Conservation (phyloP, 805 yeast species). For the Suhomyces kilbournensis region DNA sequence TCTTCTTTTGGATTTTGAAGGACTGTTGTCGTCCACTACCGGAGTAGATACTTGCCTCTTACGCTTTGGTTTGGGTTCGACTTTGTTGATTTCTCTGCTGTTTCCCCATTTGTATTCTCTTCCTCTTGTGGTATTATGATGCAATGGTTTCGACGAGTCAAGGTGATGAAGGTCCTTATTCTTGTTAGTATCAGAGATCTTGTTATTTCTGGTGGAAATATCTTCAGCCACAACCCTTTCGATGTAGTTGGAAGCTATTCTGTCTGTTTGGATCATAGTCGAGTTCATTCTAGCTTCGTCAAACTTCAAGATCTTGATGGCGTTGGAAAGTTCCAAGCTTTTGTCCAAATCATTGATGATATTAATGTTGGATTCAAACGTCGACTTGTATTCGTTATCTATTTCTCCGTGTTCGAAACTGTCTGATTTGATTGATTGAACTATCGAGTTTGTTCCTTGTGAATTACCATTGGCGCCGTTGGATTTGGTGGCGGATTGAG, state of each 20-base stretch:
- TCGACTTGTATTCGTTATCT: constrained; percentile 8
- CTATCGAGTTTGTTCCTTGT: neutral
- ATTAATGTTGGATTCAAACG: constrained; percentile 12
- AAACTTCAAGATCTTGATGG: constrained; percentile 10
- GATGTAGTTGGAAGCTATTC: constrained; percentile 28
- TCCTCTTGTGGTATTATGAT: constrained; percentile 22
- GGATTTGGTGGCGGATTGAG: constrained; percentile 6
- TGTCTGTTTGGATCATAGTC: constrained; percentile 17
- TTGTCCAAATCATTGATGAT: constrained; percentile 13
- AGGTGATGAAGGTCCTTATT: constrained; percentile 18
- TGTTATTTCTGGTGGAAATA: constrained; percentile 23
- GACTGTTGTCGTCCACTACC: constrained; percentile 1
- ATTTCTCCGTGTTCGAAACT: neutral
- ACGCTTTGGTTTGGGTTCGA: constrained; percentile 12
- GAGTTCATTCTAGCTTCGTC: constrained; percentile 14
- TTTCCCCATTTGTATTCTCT: constrained; percentile 29
- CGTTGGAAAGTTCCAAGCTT: constrained; percentile 11
- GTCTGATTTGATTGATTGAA: neutral
- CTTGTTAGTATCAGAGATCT: constrained; percentile 16
- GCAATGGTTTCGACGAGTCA: constrained; percentile 15
- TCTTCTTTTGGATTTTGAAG: neutral
- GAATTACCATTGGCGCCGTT: constrained; percentile 5
- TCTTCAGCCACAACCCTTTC: constrained; percentile 38
- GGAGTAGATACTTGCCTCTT: constrained; percentile 6
- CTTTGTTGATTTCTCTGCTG: constrained; percentile 20